phyloP scores from a whole-genome alignment of 805 yeast genomes.

The Candida incommunis region DNA sequence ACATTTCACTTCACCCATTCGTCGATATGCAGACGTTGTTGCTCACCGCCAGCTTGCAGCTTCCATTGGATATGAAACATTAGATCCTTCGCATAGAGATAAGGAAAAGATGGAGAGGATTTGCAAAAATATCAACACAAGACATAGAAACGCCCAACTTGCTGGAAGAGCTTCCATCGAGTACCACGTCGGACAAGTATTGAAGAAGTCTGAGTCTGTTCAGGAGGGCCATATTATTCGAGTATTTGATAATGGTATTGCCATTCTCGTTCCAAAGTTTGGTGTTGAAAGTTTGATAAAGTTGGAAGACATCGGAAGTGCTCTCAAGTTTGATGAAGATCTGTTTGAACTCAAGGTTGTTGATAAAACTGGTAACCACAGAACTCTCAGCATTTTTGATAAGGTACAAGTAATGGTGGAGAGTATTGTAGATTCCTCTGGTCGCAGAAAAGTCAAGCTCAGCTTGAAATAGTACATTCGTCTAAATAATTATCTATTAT shows the following conservation, averaged over 20 bases:
- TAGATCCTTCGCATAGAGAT: slow-evolving; percentile 73
- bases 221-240: slow-evolving; percentile 88
- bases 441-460: slow-evolving; percentile 1
- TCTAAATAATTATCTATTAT: slow-evolving; percentile 18
- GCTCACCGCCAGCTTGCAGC: slow-evolving; percentile 97
- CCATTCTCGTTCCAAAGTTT: slow-evolving; percentile 85
- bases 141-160: slow-evolving; percentile 96
- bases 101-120: slow-evolving; percentile 80
- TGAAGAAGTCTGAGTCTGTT: slow-evolving; percentile 64
- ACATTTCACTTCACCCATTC: slow-evolving; percentile 95
- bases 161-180: slow-evolving; percentile 98
- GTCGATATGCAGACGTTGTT: slow-evolving; percentile 95
- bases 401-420: slow-evolving; percentile 71
- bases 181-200: slow-evolving; percentile 95
- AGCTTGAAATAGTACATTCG: background rate
- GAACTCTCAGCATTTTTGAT: slow-evolving; percentile 59
- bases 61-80: slow-evolving; percentile 87
- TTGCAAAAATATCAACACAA: slow-evolving; percentile 76
- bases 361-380: slow-evolving; percentile 29
- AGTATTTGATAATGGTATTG: slow-evolving; percentile 89
- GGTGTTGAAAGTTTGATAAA: slow-evolving; percentile 92
- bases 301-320: slow-evolving; percentile 56
- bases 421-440: slow-evolving; percentile 29
- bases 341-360: slow-evolving; percentile 50
- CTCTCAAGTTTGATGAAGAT: slow-evolving; percentile 64